Conservation (phyloP, 2,329 filamentous ascomycete species). For the Aspergillus jensenii region DNA sequence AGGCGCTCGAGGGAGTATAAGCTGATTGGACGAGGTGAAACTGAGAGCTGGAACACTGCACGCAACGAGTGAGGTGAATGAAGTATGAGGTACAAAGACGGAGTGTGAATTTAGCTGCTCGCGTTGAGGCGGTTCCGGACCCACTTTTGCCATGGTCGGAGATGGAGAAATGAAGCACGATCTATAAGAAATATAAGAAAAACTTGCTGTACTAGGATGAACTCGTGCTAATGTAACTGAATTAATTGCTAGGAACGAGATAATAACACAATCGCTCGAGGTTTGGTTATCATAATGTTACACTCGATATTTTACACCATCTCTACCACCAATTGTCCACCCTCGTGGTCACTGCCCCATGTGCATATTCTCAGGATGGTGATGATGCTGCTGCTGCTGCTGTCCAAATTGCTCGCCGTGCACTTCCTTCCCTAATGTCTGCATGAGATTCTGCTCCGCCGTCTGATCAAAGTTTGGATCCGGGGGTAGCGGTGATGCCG, state of each 20-base stretch:
- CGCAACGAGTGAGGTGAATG: not conserved
- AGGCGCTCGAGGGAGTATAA: not conserved
- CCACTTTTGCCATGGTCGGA: slow-evolving; percentile 1
- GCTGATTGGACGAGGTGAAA: not conserved
- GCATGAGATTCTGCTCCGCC: slow-evolving; percentile 44
- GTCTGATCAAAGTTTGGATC: slow-evolving; percentile 41
- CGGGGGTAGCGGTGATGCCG: slow-evolving; percentile 37
- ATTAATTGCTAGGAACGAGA: not conserved
- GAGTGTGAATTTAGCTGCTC: not conserved
- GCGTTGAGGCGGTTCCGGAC: slow-evolving; percentile 2
- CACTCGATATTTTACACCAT: slow-evolving; percentile 2
- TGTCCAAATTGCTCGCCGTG: slow-evolving; percentile 38
- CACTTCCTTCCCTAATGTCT: slow-evolving; percentile 44
- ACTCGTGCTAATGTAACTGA: not conserved
- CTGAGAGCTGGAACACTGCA: not conserved
- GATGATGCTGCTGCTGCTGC: slow-evolving; percentile 34
- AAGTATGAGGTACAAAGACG: not conserved
- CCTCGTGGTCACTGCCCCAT: slow-evolving; percentile 25
- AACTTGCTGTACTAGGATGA: not conserved
- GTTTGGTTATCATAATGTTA: slow-evolving; percentile 1
- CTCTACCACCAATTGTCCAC: not conserved
- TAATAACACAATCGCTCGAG: not conserved
- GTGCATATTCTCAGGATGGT: slow-evolving; percentile 35
- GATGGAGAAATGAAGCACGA: not conserved
- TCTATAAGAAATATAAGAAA: too few relatives aligned